Conservation (phyloP, 2,329 filamentous ascomycete genomes). For the Camptophora hylomeconis region DNA sequence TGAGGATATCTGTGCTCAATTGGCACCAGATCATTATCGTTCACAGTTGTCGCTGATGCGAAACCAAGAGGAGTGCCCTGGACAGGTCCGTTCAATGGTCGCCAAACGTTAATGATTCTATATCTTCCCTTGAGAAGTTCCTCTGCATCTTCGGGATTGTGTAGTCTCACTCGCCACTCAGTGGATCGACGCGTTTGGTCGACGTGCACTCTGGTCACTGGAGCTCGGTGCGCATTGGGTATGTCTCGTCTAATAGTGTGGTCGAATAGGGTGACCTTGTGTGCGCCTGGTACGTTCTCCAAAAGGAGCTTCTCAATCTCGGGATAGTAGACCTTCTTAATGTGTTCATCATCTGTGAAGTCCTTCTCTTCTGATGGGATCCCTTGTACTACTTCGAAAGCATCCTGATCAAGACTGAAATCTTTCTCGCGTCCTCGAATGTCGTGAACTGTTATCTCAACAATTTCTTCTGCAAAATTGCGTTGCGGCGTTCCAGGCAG, state of each 20-base stretch:
- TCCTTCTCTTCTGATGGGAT: conserved; percentile 43
- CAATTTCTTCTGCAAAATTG: conserved; percentile 46
- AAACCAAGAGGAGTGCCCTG: conserved; percentile 45
- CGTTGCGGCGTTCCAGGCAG: conserved; percentile 49
- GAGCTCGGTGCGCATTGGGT: conserved; percentile 47
- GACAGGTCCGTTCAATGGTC: conserved; percentile 48
- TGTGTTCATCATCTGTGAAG: conserved; percentile 57
- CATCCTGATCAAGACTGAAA: conserved; percentile 59
- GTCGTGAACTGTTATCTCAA: conserved; percentile 53
- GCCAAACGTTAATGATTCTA: conserved; percentile 81
- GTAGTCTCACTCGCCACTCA: conserved; percentile 51
- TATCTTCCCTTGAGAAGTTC: conserved; percentile 54
- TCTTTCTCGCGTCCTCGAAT: conserved; percentile 55
- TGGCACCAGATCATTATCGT: conserved; percentile 52
- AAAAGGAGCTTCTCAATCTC: conserved; percentile 65
- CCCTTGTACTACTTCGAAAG: conserved; percentile 54
- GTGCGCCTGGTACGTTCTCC: conserved; percentile 50
- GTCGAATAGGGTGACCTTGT: conserved; percentile 65
- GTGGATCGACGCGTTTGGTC: conserved; percentile 65
- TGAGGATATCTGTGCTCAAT: conserved; percentile 63
- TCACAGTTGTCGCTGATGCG: conserved; percentile 41
- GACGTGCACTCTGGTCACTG: conserved; percentile 64
- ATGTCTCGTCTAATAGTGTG: conserved; percentile 66
- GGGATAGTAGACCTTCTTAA: conserved; percentile 66
- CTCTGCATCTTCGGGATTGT: conserved; percentile 56